These are phyloP conservation scores for Pseudogymnoascus pannorum DNA, from an alignment of 2,329 filamentous ascomycete species.

Conservation along the genomic window DNA sequence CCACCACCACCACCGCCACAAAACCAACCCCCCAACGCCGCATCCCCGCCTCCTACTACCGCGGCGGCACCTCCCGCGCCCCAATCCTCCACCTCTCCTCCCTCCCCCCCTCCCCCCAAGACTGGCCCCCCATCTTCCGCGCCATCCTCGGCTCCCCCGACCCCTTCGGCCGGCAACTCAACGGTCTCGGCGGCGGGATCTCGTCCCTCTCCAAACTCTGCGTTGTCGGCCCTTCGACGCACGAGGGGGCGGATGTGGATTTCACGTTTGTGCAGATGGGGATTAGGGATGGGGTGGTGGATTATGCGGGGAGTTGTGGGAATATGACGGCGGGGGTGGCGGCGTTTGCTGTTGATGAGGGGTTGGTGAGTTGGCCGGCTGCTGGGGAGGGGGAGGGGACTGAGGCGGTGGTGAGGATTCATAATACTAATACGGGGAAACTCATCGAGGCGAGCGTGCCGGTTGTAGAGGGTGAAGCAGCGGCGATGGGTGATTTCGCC, in stretches of 20 bases:
- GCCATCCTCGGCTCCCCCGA: conserved; percentile 59
- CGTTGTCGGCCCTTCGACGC: conserved; percentile 48
- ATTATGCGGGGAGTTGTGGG: conserved; percentile 66
- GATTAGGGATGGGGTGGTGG: conserved; percentile 51
- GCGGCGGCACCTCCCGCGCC: conserved; percentile 63
- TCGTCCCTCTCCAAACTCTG: conserved; percentile 66
- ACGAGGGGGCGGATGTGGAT: conserved; percentile 50
- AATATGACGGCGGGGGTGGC: conserved; percentile 65
- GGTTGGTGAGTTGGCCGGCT: conserved; percentile 33
- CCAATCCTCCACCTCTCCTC: conserved; percentile 50
- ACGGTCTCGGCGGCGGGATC: conserved; percentile 63
- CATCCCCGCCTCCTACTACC: conserved; percentile 52
- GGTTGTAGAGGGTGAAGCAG: conserved; percentile 41
- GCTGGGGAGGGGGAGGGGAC: conserved; percentile 19
- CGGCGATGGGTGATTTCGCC: conserved; percentile 44
- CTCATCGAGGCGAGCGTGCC: conserved; percentile 52
- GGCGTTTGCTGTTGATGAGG: conserved; percentile 53
- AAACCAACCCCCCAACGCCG: conserved; percentile 22
- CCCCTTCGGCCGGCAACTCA: conserved; percentile 59
- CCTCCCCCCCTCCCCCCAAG: conserved; percentile 36
- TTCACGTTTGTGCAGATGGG: conserved; percentile 68
- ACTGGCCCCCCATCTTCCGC: conserved; percentile 49
- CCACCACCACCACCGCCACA: too few species aligned
- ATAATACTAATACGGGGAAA: conserved; percentile 67
- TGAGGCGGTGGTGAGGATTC: conserved; percentile 47